Conservation (phyloP, 2,329 filamentous ascomycete species). For the Aphanocladium album region DNA sequence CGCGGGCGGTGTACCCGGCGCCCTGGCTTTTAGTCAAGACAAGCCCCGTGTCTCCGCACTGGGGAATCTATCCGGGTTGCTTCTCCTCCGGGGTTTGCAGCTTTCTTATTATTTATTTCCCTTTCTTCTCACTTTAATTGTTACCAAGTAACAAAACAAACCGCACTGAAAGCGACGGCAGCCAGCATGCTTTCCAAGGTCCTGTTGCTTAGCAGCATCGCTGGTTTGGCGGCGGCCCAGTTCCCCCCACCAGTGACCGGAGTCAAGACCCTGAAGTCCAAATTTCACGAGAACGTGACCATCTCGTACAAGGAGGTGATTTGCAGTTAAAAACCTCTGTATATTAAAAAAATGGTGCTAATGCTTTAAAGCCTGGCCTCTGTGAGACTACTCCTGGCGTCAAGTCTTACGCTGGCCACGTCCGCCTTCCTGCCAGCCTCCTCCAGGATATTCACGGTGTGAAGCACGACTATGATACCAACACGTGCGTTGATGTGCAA, state of each 20-base stretch:
- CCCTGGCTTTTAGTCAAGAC: background rate
- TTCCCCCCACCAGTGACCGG: conserved; percentile 27
- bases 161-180: background rate
- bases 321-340: conserved; percentile 37
- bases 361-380: conserved; percentile 43
- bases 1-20: background rate
- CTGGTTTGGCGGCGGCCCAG: conserved; percentile 22
- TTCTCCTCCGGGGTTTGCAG: too few relatives aligned
- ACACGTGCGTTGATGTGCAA: conserved; percentile 34
- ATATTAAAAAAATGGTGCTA: conserved; percentile 31
- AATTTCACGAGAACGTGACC: conserved; percentile 55
- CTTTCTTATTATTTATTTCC: too few relatives aligned
- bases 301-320: conserved; percentile 55
- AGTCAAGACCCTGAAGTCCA: conserved; percentile 48
- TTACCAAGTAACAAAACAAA: background rate
- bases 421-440: conserved; percentile 45
- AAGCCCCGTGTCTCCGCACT: background rate
- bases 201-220: conserved; percentile 19
- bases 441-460: conserved; percentile 38
- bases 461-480: conserved; percentile 38
- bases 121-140: too few relatives aligned
- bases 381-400: conserved; percentile 53
- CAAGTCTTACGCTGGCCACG: conserved; percentile 62
- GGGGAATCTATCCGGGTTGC: background rate
- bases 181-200: conserved; percentile 2